Base-by-base conservation (phyloP, 306 rosid species). In the Rosa persica region DNA sequence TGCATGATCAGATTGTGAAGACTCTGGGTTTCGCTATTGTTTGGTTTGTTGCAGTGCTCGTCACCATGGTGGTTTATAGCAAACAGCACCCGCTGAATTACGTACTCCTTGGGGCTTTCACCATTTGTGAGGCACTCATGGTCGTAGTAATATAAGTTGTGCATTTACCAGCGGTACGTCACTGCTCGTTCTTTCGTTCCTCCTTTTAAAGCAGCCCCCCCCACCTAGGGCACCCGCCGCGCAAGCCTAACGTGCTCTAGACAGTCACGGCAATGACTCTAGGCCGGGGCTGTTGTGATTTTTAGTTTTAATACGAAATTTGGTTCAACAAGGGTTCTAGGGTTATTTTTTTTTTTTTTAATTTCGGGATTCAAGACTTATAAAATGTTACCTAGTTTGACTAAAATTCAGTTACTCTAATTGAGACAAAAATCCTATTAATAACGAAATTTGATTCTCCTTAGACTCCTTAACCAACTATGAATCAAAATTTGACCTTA, bases 71-170 rank as follows among this genome's bases (percentile, higher is more conserved):
- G 78, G 74, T 51, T 74, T 83, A 25, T 38, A 82, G 84, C 78
- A 76, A 78, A 11, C 79, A 84, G 68, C 93, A 89, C 38, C 93
- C 89, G 0, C 17, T 87, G 77, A 89, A 89, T 72, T 80, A 77
- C 55, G 0, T 87, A 13, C 84, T 85, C 75, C 89, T 89, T 48
- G 84, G 66, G 38, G 60, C 85, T 66, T 87, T 87, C 73, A 89
- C 91, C n/a, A 17, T 89, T 19, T 66, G 83, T 70, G 70, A 80
- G 57, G 76, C 93, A 3, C 34, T 84, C 49, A 17, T 86, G 0
- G 77, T 89, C 38, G 91, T 89, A 57, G 75, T 72, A n/a, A n/a
- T n/a, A n/a, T n/a, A 22, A 80, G 72, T 54, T 87, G 87, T 79
- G 76, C 90, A 23, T 78, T 80, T 49, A 48, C 74, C 23, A 78